phyloP scores from a whole-genome alignment of 805 yeast genomes.

The Clavispora santaluciae region DNA sequence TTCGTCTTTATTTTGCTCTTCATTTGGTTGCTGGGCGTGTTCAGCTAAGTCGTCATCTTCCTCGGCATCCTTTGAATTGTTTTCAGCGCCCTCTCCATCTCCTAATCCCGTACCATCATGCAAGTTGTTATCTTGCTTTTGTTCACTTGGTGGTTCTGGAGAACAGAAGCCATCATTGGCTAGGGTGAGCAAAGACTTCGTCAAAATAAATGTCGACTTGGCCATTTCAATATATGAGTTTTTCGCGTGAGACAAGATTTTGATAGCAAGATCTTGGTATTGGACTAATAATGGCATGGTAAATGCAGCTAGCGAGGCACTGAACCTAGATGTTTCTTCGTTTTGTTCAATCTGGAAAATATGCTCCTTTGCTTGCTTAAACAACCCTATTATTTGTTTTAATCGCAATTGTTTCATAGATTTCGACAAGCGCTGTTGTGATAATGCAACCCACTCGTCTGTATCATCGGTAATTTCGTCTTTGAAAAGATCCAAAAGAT shows the following conservation, averaged over 20 bases:
- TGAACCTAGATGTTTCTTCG: constrained; percentile 29
- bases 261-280: constrained; percentile 47
- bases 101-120: constrained; percentile 92
- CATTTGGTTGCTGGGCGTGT: constrained; percentile 67
- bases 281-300: constrained; percentile 60
- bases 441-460: constrained; percentile 62
- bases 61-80: constrained; percentile 77
- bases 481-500: constrained; percentile 36
- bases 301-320: constrained; percentile 48
- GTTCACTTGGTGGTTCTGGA: constrained; percentile 72
- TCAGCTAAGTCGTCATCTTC: constrained; percentile 89
- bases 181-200: constrained; percentile 51
- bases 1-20: constrained; percentile 59
- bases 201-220: constrained; percentile 57
- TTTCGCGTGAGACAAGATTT: constrained; percentile 42
- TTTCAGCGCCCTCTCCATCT: constrained; percentile 84
- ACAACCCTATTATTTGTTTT: constrained; percentile 28
- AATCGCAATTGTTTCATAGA: constrained; percentile 42
- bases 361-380: constrained; percentile 30
- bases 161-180: constrained; percentile 87
- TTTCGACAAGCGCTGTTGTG: constrained; percentile 42
- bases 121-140: constrained; percentile 54
- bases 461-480: constrained; percentile 36
- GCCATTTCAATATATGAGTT: constrained; percentile 50
- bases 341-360: constrained; percentile 36